Evolutionary conservation across 2,329 filamentous ascomycete species (phyloP).

Genomic region (Cordyceps militaris): DNA sequence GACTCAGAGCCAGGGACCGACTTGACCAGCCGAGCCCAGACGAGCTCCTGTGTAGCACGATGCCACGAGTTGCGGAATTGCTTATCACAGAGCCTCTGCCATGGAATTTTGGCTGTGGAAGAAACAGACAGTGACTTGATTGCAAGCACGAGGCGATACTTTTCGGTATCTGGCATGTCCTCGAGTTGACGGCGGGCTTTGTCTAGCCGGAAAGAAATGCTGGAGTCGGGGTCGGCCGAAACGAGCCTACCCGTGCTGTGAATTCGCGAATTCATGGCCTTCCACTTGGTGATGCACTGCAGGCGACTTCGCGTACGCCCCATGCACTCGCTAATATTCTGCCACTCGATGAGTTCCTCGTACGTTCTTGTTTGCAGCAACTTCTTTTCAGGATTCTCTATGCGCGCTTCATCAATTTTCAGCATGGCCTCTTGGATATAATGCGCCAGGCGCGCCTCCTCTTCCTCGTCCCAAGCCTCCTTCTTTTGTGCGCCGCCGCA

Average conservation of each 20-base stretch:
- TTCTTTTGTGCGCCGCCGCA: conserved; percentile 47
- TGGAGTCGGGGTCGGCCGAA: conserved; percentile 25
- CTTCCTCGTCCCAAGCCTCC: conserved; percentile 52
- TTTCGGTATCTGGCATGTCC: conserved; percentile 37
- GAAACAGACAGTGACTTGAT: conserved; percentile 35
- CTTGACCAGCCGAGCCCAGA: conserved; percentile 33
- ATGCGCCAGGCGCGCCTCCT: conserved; percentile 46
- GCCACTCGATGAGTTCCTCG: conserved; percentile 57
- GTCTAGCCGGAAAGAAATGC: conserved; percentile 36
- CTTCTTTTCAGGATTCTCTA: conserved; percentile 23
- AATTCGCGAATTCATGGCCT: conserved; percentile 32
- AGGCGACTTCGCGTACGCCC: conserved; percentile 53
- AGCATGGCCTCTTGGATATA: conserved; percentile 48
- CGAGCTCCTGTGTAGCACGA: conserved; percentile 29
- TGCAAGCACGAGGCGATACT: conserved; percentile 35
- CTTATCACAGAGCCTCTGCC: conserved; percentile 38
- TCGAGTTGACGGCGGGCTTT: conserved; percentile 36
- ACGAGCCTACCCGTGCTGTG: conserved; percentile 27
- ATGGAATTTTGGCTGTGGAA: conserved; percentile 37
- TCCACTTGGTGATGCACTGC: conserved; percentile 65
- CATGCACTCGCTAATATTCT: conserved; percentile 56
- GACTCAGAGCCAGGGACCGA: conserved; percentile 25
- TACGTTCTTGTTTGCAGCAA: conserved; percentile 23
- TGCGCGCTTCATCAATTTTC: conserved; percentile 35
- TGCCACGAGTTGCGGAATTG: conserved; percentile 33